Evolutionary conservation across 2,329 filamentous ascomycete species (phyloP).

Genomic region (Trichoderma cornu-damae): DNA sequence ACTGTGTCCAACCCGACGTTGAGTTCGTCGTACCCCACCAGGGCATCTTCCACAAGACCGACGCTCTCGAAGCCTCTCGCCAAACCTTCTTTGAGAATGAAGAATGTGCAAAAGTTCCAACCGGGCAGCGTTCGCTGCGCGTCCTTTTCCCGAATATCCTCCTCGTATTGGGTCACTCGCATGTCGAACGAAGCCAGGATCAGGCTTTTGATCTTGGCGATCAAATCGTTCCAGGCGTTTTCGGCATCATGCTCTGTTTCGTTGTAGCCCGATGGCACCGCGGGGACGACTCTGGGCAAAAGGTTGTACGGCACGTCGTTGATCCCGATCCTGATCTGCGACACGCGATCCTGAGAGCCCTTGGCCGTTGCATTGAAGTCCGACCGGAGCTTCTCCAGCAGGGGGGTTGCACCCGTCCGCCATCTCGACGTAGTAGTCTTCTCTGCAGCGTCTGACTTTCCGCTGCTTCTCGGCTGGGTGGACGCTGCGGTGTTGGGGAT

Average conservation of each 20-base stretch:
- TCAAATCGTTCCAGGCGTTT: constrained; percentile 75
- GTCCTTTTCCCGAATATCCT: constrained; percentile 93
- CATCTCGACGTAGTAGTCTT: constrained; percentile 67
- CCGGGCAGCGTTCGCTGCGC: constrained; percentile 79
- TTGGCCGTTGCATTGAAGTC: constrained; percentile 81
- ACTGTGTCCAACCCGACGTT: constrained; percentile 80
- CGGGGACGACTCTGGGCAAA: constrained; percentile 57
- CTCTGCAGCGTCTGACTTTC: constrained; percentile 55
- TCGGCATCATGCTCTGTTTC: constrained; percentile 75
- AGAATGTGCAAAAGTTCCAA: constrained; percentile 99
- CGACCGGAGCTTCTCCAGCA: constrained; percentile 81
- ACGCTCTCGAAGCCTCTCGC: constrained; percentile 94
- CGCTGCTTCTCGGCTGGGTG: constrained; percentile 64
- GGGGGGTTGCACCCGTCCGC: constrained; percentile 71
- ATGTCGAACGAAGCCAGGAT: constrained; percentile 88
- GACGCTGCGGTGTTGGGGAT: constrained; percentile 78
- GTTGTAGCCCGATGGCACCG: constrained; percentile 57
- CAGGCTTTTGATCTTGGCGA: constrained; percentile 78
- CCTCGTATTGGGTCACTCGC: constrained; percentile 89
- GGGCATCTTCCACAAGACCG: constrained; percentile 87
- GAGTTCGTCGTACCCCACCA: constrained; percentile 92
- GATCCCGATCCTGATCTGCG: constrained; percentile 75
- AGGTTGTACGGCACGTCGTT: constrained; percentile 63
- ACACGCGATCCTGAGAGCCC: constrained; percentile 66
- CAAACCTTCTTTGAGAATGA: constrained; percentile 92